Evolutionary conservation across 208 protist species (phyloP).

Genomic region (Vickermania spadyakhi): DNA sequence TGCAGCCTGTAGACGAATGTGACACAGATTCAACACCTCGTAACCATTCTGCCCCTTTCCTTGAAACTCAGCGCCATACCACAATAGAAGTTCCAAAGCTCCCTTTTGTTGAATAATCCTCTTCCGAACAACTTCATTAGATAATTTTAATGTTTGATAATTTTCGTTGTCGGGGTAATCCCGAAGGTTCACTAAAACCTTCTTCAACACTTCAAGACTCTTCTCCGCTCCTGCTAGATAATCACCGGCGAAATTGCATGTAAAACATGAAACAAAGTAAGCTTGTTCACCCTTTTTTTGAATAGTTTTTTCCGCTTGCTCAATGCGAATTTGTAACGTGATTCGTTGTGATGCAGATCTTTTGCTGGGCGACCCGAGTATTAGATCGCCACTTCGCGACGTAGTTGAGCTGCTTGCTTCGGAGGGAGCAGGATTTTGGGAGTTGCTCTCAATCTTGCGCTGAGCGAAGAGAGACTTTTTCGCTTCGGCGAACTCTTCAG

Average conservation of each 20-base stretch:
- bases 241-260: neutral
- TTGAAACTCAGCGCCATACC: neutral
- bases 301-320: neutral
- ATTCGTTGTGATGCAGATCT: neutral
- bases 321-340: neutral
- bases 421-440: too few relatives aligned
- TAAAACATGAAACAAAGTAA: constrained; percentile 1
- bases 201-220: neutral
- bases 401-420: too few relatives aligned
- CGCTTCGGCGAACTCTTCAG: neutral
- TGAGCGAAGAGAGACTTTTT: neutral
- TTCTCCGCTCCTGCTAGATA: neutral
- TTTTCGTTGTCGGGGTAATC: neutral
- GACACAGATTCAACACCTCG: neutral
- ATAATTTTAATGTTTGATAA: neutral
- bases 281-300: neutral
- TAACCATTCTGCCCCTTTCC: neutral
- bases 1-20: too few relatives aligned
- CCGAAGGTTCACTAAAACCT: neutral
- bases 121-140: neutral
- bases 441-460: too few relatives aligned
- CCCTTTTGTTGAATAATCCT: neutral
- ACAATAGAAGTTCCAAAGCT: neutral
- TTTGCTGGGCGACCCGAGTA: too few relatives aligned
- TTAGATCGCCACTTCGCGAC: too few relatives aligned